These are phyloP conservation scores for Penstemon eatonii DNA, from an alignment of 257 asterid genomes.

Conservation along the genomic window DNA sequence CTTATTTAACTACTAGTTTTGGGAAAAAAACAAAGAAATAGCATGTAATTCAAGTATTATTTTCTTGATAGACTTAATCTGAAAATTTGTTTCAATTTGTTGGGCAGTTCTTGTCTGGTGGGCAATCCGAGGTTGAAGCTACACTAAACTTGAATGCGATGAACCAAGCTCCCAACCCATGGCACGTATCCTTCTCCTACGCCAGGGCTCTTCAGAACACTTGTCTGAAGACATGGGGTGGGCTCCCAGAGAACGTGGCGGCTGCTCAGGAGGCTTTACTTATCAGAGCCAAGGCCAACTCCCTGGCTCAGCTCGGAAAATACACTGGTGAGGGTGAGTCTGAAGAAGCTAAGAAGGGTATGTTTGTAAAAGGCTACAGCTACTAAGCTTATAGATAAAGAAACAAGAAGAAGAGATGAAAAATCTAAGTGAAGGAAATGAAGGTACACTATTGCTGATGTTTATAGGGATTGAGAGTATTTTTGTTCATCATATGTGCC, in stretches of 20 bases:
- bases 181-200: constrained; percentile 71
- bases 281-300: constrained; percentile 54
- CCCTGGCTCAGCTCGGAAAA: constrained; percentile 70
- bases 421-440: constrained; percentile 3
- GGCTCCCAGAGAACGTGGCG: constrained; percentile 55
- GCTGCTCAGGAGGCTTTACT: constrained; percentile 62
- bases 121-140: constrained; percentile 75
- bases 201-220: constrained; percentile 78
- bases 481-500: constrained; percentile 35
- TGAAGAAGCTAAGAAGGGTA: constrained; percentile 63
- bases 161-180: constrained; percentile 72
- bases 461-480: constrained; percentile 23
- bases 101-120: constrained; percentile 67
- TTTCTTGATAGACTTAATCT: not conserved
- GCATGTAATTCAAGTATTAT: not conserved
- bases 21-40: not conserved
- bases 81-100: not conserved
- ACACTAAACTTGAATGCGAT: constrained; percentile 68
- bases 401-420: constrained; percentile 13
- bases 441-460: not conserved
- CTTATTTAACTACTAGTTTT: not conserved
- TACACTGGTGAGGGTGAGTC: constrained; percentile 67
- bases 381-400: constrained; percentile 39
- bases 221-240: constrained; percentile 73
- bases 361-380: constrained; percentile 56